These are phyloP conservation scores for Exophiala phaeomuriformis DNA, from an alignment of 2,329 filamentous ascomycete species.

Conservation along the genomic window DNA sequence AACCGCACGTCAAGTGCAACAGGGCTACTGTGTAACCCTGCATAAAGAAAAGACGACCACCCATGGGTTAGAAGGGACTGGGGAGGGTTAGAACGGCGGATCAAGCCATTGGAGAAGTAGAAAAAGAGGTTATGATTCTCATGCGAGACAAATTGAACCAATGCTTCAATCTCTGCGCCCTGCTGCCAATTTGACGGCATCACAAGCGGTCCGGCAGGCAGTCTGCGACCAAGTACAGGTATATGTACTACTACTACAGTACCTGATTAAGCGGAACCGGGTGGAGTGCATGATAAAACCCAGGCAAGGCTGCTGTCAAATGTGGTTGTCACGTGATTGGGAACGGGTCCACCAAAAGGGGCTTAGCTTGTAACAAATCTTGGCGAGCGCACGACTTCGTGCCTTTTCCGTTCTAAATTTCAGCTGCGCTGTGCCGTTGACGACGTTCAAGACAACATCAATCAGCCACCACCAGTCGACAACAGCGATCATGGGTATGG, in stretches of 20 bases:
- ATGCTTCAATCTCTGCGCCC: too few species aligned
- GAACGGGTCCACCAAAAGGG: background rate
- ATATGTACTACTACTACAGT: too few species aligned
- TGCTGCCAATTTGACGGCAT: too few species aligned
- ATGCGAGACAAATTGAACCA: too few species aligned
- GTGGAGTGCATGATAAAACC: background rate
- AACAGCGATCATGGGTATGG: constrained; percentile 27
- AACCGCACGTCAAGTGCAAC: background rate
- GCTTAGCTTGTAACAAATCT: constrained; percentile 15
- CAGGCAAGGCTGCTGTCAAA: background rate
- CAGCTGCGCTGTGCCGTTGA: constrained; percentile 3
- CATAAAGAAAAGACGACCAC: constrained; percentile 8
- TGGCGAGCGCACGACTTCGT: constrained; percentile 19
- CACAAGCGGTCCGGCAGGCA: too few species aligned
- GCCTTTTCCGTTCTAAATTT: constrained; percentile 7
- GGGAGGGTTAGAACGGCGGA: background rate
- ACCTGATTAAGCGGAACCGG: constrained; percentile 9
- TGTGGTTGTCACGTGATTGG: constrained; percentile 5
- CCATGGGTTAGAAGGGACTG: constrained; percentile 11
- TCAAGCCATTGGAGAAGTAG: background rate
- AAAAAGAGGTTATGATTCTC: background rate
- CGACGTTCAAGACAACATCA: constrained; percentile 18
- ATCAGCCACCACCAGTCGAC: constrained; percentile 13
- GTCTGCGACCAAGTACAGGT: too few species aligned
- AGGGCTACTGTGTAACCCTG: constrained; percentile 11